Evolutionary conservation across 1,284 basidiomycete species (phyloP).

Genomic region (Salmacisia buchloeana): DNA sequence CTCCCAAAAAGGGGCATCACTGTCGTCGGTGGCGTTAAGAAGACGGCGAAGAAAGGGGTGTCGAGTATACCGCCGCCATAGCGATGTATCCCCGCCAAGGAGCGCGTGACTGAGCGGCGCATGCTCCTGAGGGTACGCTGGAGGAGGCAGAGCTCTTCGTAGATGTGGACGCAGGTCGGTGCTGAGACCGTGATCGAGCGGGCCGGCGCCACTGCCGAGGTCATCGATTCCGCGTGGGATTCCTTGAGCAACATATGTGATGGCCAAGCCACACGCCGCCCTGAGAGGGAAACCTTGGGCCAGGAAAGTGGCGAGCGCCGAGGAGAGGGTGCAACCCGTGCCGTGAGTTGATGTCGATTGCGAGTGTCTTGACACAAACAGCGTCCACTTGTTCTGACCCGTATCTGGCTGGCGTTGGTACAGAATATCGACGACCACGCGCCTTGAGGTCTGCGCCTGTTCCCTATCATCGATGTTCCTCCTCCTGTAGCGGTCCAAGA

Average conservation of each 20-base stretch:
- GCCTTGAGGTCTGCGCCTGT: too few relatives aligned
- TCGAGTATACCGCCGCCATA: constrained; percentile 53
- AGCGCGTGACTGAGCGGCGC: background rate
- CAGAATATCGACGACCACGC: constrained; percentile 59
- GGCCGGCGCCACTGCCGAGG: constrained; percentile 73
- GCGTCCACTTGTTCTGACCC: constrained; percentile 8
- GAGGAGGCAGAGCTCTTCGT: constrained; percentile 55
- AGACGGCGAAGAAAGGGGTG: constrained; percentile 76
- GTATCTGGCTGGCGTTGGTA: constrained; percentile 48
- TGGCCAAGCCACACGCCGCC: constrained; percentile 62
- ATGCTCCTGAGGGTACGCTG: background rate
- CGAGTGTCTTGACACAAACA: constrained; percentile 33
- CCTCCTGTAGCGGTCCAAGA: background rate
- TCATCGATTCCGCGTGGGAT: constrained; percentile 65
- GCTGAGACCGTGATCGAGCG: constrained; percentile 77
- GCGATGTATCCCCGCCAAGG: background rate
- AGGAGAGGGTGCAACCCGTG: constrained; percentile 85
- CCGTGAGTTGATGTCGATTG: constrained; percentile 62
- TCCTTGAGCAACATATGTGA: constrained; percentile 68
- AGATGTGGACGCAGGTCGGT: constrained; percentile 59
- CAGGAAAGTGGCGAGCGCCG: constrained; percentile 70
- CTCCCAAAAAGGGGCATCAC: constrained; percentile 19
- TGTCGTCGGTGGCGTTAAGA: constrained; percentile 62
- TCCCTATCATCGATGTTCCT: too few relatives aligned
- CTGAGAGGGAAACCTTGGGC: constrained; percentile 60